These are phyloP conservation scores for Picea glauca DNA, from an alignment of 75 land plant genomes.

Conservation along the genomic window DNA sequence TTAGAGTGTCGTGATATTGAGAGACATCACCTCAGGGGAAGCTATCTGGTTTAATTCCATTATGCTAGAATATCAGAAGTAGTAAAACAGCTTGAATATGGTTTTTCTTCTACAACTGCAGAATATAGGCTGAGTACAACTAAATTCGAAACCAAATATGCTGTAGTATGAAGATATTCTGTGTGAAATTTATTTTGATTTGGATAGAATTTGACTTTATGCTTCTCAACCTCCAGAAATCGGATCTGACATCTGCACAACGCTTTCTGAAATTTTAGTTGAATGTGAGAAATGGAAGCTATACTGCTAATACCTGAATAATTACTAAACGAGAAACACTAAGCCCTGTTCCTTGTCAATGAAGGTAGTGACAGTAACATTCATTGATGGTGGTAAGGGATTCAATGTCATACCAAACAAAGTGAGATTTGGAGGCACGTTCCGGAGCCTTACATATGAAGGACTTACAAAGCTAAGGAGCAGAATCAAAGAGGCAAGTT, in stretches of 20 bases:
- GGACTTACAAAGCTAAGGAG: constrained; percentile 38
- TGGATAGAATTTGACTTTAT: too few relatives aligned
- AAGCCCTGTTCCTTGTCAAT: not conserved
- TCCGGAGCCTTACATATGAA: constrained; percentile 51
- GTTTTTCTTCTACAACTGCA: too few relatives aligned
- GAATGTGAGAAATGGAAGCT: not conserved
- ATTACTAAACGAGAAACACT: not conserved
- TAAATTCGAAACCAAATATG: too few relatives aligned
- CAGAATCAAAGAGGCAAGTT: constrained; percentile 59
- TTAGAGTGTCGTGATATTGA: not conserved
- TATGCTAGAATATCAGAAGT: too few relatives aligned
- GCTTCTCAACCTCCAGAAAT: too few relatives aligned
- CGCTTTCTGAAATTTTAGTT: not conserved
- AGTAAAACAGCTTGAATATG: too few relatives aligned
- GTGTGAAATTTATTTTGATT: too few relatives aligned
- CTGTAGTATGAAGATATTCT: too few relatives aligned
- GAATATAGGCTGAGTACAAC: too few relatives aligned
- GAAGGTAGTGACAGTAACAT: constrained; percentile 76
- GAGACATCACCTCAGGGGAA: too few relatives aligned
- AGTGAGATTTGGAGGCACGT: constrained; percentile 73
- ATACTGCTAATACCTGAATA: not conserved
- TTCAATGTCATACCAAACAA: constrained; percentile 48
- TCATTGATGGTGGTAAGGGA: constrained; percentile 42
- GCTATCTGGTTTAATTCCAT: too few relatives aligned
- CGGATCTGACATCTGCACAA: too few relatives aligned